Evolutionary conservation across 2,329 filamentous ascomycete species (phyloP).

Genomic region (Lasiodiplodia theobromae): DNA sequence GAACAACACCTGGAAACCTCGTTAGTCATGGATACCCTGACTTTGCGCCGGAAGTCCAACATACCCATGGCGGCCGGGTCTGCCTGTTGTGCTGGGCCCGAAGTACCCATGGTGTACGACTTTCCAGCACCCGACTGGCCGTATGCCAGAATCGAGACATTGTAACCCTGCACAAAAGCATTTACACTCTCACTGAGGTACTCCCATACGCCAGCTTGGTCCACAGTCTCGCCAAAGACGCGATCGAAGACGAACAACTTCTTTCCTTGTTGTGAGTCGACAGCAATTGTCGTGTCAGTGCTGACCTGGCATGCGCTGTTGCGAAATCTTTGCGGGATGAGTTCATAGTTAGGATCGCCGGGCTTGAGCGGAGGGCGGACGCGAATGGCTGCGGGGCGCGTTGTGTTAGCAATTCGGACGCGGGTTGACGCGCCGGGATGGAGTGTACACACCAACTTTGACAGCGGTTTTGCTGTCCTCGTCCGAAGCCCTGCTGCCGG

Average conservation of each 20-base stretch:
- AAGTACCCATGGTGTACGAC: conserved; percentile 98
- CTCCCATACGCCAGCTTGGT: conserved; percentile 91
- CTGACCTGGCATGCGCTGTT: conserved; percentile 90
- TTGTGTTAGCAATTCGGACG: conserved; percentile 36
- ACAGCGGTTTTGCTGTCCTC: conserved; percentile 91
- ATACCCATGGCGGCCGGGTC: conserved; percentile 78
- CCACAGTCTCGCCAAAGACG: conserved; percentile 83
- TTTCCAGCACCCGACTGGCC: conserved; percentile 98
- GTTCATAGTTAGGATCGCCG: conserved; percentile 88
- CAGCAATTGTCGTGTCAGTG: conserved; percentile 81
- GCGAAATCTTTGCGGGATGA: conserved; percentile 95
- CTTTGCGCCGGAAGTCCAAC: conserved; percentile 41
- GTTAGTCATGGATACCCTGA: background rate
- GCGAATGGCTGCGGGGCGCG: conserved; percentile 74
- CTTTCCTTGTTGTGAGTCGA: conserved; percentile 84
- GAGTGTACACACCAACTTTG: conserved; percentile 82
- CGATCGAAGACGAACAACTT: conserved; percentile 98
- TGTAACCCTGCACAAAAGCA: conserved; percentile 94
- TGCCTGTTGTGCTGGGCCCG: conserved; percentile 79
- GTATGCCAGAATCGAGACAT: conserved; percentile 96
- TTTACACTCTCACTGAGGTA: conserved; percentile 89
- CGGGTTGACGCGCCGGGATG: conserved; percentile 25
- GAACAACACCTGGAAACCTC: conserved; percentile 82
- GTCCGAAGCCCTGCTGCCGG: conserved; percentile 82
- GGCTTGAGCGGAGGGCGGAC: conserved; percentile 85